Conservation (phyloP, 306 rosid genomes). For the Alnus glutinosa region DNA sequence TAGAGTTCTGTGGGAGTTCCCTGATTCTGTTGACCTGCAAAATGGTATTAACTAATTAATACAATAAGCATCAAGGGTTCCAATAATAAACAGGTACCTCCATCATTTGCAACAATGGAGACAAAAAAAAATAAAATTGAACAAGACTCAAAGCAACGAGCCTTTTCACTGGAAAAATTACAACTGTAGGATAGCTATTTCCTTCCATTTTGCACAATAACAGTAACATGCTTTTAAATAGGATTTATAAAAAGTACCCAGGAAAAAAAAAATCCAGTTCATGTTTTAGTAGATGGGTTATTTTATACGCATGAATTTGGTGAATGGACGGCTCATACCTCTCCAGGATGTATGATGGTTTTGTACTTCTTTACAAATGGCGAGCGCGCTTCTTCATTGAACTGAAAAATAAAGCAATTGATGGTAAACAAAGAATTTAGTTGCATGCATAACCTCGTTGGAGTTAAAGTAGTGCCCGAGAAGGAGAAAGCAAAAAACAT, state of each 20-base stretch:
- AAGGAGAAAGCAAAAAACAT: slow-evolving; percentile 7
- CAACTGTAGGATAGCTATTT: background rate
- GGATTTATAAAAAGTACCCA: background rate
- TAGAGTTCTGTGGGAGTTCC: slow-evolving; percentile 90
- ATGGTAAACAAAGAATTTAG: background rate
- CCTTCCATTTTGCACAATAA: background rate
- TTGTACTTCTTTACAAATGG: slow-evolving; percentile 99
- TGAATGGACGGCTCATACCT: slow-evolving; percentile 51
- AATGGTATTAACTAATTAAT: slow-evolving; percentile 19
- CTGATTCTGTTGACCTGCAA: slow-evolving; percentile 96
- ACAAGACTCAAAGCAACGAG: background rate
- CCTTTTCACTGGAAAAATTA: background rate
- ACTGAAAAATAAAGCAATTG: slow-evolving; percentile 47
- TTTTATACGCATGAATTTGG: background rate
- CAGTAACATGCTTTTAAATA: background rate
- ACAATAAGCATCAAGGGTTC: slow-evolving; percentile 9
- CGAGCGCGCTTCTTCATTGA: slow-evolving; percentile 98
- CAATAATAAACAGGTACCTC: background rate
- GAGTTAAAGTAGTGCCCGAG: background rate
- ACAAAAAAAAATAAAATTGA: slow-evolving; percentile 14
- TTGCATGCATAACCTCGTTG: slow-evolving; percentile 17
- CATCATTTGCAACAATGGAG: slow-evolving; percentile 8
- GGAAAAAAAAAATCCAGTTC: background rate
- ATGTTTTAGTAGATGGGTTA: background rate
- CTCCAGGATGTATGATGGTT: slow-evolving; percentile 99